Evolutionary conservation across 768 basidiomycete genomes (phyloP).

Genomic region (Calocybe indica): DNA sequence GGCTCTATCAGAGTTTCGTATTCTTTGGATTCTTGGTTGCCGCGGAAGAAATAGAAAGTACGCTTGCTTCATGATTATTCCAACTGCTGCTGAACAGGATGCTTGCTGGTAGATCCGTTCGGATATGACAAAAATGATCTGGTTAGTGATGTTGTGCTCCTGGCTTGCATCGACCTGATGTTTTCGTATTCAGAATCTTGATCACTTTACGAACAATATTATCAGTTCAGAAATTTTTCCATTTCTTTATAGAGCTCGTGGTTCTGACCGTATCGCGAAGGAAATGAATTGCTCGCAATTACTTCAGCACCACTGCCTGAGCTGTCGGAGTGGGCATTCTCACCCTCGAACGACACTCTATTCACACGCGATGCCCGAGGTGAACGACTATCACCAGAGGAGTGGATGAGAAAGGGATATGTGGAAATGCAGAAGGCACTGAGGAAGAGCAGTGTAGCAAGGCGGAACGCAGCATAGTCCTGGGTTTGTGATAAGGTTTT

Average conservation of each 20-base stretch:
- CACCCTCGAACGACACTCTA: conserved; percentile 50
- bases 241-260: background rate
- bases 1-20: conserved; percentile 44
- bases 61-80: conserved; percentile 17
- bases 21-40: conserved; percentile 73
- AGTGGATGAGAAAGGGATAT: conserved; percentile 52
- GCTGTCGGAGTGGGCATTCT: conserved; percentile 55
- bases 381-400: conserved; percentile 43
- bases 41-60: conserved; percentile 73
- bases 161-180: background rate
- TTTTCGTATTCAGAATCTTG: conserved; percentile 41
- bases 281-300: conserved; percentile 57
- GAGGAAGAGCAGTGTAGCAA: conserved; percentile 2
- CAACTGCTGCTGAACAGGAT: background rate
- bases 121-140: conserved; percentile 74
- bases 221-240: conserved; percentile 38
- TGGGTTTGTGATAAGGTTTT: background rate
- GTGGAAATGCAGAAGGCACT: conserved; percentile 37
- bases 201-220: conserved; percentile 67
- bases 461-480: background rate
- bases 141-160: conserved; percentile 24
- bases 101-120: conserved; percentile 32
- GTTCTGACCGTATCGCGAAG: conserved; percentile 18
- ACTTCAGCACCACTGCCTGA: conserved; percentile 57
- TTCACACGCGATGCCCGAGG: conserved; percentile 31